phyloP scores from a whole-genome alignment of 2,329 filamentous ascomycete genomes.

The Diaporthe ilicicola region DNA sequence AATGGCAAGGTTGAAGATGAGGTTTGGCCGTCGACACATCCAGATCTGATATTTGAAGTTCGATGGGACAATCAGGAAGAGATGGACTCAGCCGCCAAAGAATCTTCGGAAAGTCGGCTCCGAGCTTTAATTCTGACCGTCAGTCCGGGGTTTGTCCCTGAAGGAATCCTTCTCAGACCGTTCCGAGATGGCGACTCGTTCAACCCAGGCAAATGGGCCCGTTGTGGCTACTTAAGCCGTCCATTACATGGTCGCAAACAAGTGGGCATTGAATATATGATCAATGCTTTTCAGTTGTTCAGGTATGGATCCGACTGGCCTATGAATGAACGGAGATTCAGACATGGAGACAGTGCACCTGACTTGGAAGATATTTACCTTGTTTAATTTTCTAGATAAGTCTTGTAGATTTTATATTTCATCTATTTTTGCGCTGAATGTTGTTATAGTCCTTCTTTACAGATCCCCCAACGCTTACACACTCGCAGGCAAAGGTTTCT shows the following conservation, averaged over 20 bases:
- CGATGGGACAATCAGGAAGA: neutral
- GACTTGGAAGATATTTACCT: neutral
- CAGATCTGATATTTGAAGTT: neutral
- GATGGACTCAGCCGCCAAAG: neutral
- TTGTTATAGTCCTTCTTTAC: neutral
- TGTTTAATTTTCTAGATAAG: constrained; percentile 46
- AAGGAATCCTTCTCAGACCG: neutral
- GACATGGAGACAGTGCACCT: neutral
- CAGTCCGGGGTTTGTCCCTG: neutral
- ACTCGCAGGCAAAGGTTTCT: no score
- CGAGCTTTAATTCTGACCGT: neutral
- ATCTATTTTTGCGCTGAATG: neutral
- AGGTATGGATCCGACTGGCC: neutral
- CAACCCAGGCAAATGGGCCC: neutral
- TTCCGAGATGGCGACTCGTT: neutral
- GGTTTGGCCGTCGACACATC: neutral
- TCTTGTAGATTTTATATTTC: neutral
- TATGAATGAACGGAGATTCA: neutral
- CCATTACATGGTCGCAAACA: neutral
- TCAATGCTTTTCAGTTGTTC: neutral
- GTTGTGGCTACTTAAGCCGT: neutral
- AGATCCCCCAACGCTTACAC: no score
- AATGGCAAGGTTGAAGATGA: neutral
- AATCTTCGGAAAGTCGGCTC: neutral
- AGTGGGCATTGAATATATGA: no score